Conservation (phyloP, 345 rosid species). For the Geranium rotundifolium region DNA sequence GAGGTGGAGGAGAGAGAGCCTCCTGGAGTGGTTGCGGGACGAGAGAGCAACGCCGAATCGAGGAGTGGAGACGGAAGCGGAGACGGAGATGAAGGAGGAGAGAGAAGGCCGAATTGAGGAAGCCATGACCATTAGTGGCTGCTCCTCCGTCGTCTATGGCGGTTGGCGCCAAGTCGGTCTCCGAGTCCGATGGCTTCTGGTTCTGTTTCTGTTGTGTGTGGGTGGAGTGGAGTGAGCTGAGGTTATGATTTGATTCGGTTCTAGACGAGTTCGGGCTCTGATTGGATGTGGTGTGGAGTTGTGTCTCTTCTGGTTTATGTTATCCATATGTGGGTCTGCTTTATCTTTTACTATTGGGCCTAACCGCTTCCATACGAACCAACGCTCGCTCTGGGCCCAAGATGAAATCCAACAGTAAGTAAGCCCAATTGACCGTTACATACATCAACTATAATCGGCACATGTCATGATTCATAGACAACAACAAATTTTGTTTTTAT, state of each 20-base stretch:
- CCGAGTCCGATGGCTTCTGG: neutral
- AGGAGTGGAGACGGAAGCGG: neutral
- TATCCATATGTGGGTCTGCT: neutral
- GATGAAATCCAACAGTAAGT: too few relatives aligned
- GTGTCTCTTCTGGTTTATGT: neutral
- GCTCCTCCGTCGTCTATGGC: neutral
- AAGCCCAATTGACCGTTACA: too few relatives aligned
- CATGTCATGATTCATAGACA: too few relatives aligned
- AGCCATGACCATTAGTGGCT: slow-evolving; percentile 49
- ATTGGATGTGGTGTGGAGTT: neutral
- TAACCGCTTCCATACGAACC: too few relatives aligned
- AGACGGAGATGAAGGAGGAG: slow-evolving; percentile 24
- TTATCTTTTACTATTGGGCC: too few relatives aligned
- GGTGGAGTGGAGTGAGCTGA: neutral
- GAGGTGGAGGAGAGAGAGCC: slow-evolving; percentile 35
- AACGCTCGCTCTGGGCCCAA: too few relatives aligned
- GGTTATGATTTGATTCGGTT: neutral
- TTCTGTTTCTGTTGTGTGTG: neutral
- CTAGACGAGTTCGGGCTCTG: neutral
- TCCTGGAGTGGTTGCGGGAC: slow-evolving; percentile 26
- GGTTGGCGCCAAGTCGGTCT: neutral
- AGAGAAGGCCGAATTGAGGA: slow-evolving; percentile 71
- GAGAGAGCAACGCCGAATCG: slow-evolving; percentile 17
- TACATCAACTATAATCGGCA: too few relatives aligned
- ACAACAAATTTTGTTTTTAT: too few relatives aligned